phyloP scores from a whole-genome alignment of 2,329 filamentous ascomycete genomes.

The Colletotrichum zoysiae region DNA sequence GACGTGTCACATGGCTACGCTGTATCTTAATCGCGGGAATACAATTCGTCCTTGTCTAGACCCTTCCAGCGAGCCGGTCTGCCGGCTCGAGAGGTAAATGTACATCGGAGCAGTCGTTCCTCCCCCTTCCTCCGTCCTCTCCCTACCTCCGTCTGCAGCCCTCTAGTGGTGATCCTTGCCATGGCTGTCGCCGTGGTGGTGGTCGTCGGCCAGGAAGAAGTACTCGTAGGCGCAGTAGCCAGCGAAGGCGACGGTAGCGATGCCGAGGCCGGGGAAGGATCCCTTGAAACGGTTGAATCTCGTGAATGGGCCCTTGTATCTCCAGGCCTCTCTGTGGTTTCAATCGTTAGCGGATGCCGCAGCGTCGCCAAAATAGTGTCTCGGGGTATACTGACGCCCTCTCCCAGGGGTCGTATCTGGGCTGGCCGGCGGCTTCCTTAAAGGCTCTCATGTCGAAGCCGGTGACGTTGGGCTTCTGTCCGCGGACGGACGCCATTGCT shows the following conservation, averaged over 20 bases:
- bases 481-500: slow-evolving; percentile 58
- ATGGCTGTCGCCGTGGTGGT: slow-evolving; percentile 68
- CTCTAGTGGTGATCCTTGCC: slow-evolving; percentile 69
- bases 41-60: slow-evolving; percentile 36
- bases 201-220: slow-evolving; percentile 82
- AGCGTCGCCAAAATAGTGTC: not conserved
- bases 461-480: slow-evolving; percentile 80
- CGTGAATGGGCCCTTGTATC: slow-evolving; percentile 90
- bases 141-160: slow-evolving; percentile 24
- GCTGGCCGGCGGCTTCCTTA: slow-evolving; percentile 75
- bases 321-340: slow-evolving; percentile 85
- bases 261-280: slow-evolving; percentile 90
- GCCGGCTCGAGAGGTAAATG: slow-evolving; percentile 50
- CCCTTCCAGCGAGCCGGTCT: slow-evolving; percentile 37
- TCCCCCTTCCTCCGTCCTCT: slow-evolving; percentile 34
- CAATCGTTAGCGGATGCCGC: slow-evolving; percentile 34
- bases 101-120: slow-evolving; percentile 48
- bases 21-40: slow-evolving; percentile 16
- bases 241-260: slow-evolving; percentile 90
- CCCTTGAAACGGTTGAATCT: slow-evolving; percentile 90
- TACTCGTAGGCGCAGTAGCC: slow-evolving; percentile 92
- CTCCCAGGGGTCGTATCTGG: slow-evolving; percentile 76
- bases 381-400: slow-evolving; percentile 63
- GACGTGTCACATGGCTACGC: not conserved
- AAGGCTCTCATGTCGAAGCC: slow-evolving; percentile 91